Evolutionary conservation across 768 basidiomycete species (phyloP), one percentile per base, ranked within the genome.

Genomic region (Leccinum ochraceum): DNA sequence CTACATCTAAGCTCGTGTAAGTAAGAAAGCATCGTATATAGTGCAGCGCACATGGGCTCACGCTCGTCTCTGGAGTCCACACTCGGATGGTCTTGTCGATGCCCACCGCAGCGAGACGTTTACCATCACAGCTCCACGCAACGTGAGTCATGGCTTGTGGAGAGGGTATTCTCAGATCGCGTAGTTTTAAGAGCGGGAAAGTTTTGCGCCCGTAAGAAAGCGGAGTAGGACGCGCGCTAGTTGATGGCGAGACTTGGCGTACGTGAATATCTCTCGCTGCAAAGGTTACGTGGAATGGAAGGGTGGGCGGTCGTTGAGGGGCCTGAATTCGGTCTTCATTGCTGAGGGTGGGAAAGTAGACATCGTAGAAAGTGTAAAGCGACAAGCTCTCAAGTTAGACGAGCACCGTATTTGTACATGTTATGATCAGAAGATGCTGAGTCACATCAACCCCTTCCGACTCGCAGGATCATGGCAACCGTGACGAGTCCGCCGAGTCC

Each of bases 121-220:
- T 87, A 17, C 91, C 91, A 67, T 93, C 91, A 67, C 90, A 92
- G 66, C 80, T 92, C 90, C 90, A 94, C 0, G 89, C 88, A 56
- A 92, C 85, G 69, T 90, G 89, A 50, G 80, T 89, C 79, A 92
- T 88, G 1, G 74, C 72, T 66, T 89, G 86, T 17, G 83, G 72
- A 53, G 83, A 86, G 4, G 85, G 76, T 58, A 89, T 83, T 24
- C 86, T 83, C 59, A 87, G 81, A 70, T 92, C 89, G 69, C 89
- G 82, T 26, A 6, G 90, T 89, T 68, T 88, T 87, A 71, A 90
- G 90, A 3, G 90, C 87, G 60, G 89, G 87, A 73, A 92, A 92
- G 20, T 81, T 89, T 34, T 90, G 90, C 55, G 86, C 83, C 90
- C 91, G 78, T 54, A 63, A 57, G 39, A 52, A 51, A 62, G 22